These are phyloP conservation scores for Podaxis rugospora DNA, from an alignment of 768 basidiomycete species.

Conservation along the genomic window DNA sequence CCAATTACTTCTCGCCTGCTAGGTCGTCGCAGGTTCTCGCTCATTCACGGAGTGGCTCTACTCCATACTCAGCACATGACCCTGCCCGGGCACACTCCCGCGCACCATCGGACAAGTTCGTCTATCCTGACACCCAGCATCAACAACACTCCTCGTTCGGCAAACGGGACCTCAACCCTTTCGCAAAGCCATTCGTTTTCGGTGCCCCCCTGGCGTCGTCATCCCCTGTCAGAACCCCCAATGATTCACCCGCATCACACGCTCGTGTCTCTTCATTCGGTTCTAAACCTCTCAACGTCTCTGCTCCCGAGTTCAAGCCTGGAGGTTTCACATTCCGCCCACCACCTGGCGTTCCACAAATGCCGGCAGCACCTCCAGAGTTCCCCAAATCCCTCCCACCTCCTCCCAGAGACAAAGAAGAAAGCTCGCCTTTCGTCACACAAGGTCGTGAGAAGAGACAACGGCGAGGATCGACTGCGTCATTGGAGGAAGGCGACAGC, in stretches of 20 bases:
- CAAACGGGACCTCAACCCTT: constrained; percentile 58
- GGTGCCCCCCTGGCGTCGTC: constrained; percentile 36
- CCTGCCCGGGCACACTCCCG: constrained; percentile 65
- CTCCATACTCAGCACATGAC: constrained; percentile 57
- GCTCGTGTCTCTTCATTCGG: constrained; percentile 48
- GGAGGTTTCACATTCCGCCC: constrained; percentile 73
- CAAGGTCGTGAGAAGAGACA: constrained; percentile 84
- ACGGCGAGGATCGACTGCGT: constrained; percentile 46
- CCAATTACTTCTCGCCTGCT: constrained; percentile 7
- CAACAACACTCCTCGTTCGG: constrained; percentile 20
- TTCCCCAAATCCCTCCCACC: constrained; percentile 25
- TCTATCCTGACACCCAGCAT: constrained; percentile 18
- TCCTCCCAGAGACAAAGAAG: constrained; percentile 20
- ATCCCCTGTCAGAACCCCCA: constrained; percentile 17
- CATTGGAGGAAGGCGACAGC: constrained; percentile 52
- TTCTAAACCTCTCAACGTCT: constrained; percentile 65
- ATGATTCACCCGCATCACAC: constrained; percentile 28
- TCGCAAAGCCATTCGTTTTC: constrained; percentile 84
- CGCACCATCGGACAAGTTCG: constrained; percentile 33
- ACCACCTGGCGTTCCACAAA: constrained; percentile 59
- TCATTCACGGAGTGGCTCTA: constrained; percentile 63
- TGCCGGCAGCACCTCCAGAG: constrained; percentile 30
- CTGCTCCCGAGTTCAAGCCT: constrained; percentile 81
- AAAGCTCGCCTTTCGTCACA: constrained; percentile 38
- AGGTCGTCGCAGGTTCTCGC: constrained; percentile 44